Evolutionary conservation across 768 basidiomycete species (phyloP), one percentile per base, ranked within the genome.

Genomic region (Pleurotus tuoliensis): DNA sequence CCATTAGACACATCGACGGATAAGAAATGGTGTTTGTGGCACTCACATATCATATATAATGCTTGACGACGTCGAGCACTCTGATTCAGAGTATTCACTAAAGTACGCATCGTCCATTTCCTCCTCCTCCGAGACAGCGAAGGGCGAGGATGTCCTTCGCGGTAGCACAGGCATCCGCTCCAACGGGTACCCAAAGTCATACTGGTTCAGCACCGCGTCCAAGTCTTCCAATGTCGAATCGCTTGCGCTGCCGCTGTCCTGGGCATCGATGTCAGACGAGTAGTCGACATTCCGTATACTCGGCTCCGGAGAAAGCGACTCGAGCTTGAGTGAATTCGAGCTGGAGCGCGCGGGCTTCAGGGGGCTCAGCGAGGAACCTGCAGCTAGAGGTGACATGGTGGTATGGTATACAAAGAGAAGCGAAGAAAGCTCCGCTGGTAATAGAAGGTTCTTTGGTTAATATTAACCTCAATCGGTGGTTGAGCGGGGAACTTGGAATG

Each of bases 31-130:
- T 34, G 30, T 30, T 8, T 34, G 8, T 18, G 22, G 34, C 1
- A 54, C 71, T 20, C 45, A 72, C 71, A 67, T 65, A 56, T 71
- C 68, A 58, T 68, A 67, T 9, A 64, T 58, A 16, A 68, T 56
- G 5, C 69, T 70, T 16, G 72, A 73, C 5, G 63, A 61, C 16
- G 65, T 64, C 3, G 70, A 71, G 11, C 60, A 62, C 25, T 63
- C 63, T n/a, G 70, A 70, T 18, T 60, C 59, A 24, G 66, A 63
- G 43, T 53, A 53, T 30, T 59, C 24, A 47, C 37, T 51, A n/a
- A 16, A 45, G 34, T 38, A 30, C 7, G 22, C 40, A 34, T 56
- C 27, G 44, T 50, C 38, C 25, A 51, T 11, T 16, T 41, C 40
- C 16, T 41, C 30, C 34, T 47, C 22, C 41, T 38, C 38, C 15